Percentiles rank a stretch among this genome's conserved stretches.
phyloP scores from a whole-genome alignment of 768 basidiomycete species.

The Leccinum subtestaceum region DNA sequence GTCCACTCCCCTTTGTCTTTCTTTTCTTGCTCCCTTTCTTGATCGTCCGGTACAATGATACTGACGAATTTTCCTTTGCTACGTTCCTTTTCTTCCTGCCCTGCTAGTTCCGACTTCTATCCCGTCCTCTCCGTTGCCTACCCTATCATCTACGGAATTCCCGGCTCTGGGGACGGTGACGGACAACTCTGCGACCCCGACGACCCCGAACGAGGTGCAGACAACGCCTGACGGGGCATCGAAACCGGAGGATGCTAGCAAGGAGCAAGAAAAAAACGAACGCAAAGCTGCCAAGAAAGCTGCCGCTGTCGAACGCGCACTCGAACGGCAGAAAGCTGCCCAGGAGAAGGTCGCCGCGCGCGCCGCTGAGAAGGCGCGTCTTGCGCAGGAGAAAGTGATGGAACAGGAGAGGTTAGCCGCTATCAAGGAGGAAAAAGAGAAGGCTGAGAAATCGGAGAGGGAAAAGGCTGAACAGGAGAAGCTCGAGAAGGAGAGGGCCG shows the following conservation, averaged over 20 bases:
- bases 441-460: constrained; percentile 33
- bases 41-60: constrained; percentile 42
- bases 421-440: constrained; percentile 39
- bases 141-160: constrained; percentile 69
- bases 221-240: constrained; percentile 15
- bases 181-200: constrained; percentile 8
- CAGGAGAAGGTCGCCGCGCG: constrained; percentile 55
- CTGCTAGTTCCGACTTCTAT: constrained; percentile 35
- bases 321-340: constrained; percentile 54
- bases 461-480: constrained; percentile 40
- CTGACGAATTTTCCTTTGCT: constrained; percentile 39
- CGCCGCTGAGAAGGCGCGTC: constrained; percentile 52
- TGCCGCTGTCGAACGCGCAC: constrained; percentile 58
- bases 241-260: constrained; percentile 34
- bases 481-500: constrained; percentile 36
- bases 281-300: constrained; percentile 66
- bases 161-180: constrained; percentile 51
- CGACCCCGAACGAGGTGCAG: constrained; percentile 25
- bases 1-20: constrained; percentile 39
- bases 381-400: constrained; percentile 50
- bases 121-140: constrained; percentile 42
- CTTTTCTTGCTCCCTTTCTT: constrained; percentile 39
- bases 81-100: constrained; percentile 19
- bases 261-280: constrained; percentile 54
- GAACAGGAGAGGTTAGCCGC: constrained; percentile 50